Evolutionary conservation across 345 rosid species (phyloP).

Genomic region (Microcos paniculata): DNA sequence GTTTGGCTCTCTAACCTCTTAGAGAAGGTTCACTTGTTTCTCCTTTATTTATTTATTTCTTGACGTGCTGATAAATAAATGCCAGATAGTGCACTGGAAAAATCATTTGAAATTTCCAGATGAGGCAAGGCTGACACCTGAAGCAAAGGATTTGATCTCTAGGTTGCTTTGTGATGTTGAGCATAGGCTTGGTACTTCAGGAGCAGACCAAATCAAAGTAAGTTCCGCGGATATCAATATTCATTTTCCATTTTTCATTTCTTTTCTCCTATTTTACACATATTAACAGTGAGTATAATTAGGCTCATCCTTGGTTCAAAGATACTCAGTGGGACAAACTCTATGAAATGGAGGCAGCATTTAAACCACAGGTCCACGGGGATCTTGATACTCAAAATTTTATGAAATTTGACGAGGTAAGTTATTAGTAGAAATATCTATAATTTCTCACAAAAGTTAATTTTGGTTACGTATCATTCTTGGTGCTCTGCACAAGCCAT

Average conservation of each 20-base stretch:
- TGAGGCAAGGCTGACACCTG: conserved; percentile 78
- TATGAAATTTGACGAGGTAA: conserved; percentile 90
- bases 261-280: conserved; percentile 12
- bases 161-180: conserved; percentile 86
- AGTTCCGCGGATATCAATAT: conserved; percentile 9
- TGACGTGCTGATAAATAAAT: conserved; percentile 12
- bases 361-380: conserved; percentile 79
- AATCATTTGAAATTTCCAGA: conserved; percentile 79
- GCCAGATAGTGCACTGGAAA: conserved; percentile 87
- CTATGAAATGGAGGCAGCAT: conserved; percentile 87
- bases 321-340: conserved; percentile 75
- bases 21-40: neutral
- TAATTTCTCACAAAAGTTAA: neutral
- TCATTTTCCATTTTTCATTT: conserved; percentile 12
- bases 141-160: conserved; percentile 75
- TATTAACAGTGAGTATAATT: conserved; percentile 18
- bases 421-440: neutral
- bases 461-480: neutral
- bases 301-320: conserved; percentile 98
- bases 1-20: neutral
- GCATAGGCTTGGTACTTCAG: conserved; percentile 76
- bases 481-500: neutral
- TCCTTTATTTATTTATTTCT: neutral
- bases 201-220: conserved; percentile 75
- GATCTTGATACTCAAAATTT: conserved; percentile 92